Base-by-base conservation (phyloP, 2,329 filamentous ascomycete genomes). In the Sclerotinia borealis region DNA sequence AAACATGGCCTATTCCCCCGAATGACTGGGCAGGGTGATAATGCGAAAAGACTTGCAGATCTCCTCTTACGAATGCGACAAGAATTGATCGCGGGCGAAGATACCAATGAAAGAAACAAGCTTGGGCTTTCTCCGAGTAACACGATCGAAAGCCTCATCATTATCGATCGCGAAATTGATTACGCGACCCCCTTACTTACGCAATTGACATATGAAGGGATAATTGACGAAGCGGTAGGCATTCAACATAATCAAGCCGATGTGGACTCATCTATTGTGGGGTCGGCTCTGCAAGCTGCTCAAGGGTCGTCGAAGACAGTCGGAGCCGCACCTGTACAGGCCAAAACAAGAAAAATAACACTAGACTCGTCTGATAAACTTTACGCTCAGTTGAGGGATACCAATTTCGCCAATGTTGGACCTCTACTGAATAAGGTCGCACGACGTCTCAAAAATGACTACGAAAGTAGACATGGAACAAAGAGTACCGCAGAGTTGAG, bases 381-480 rank as follows among this genome's bases (percentile, higher is more conserved):
- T 13, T 99, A 93, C 74, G 87, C 88, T 54, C 90, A 96, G 69
- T 81, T 99, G 4, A 87, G 93, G 63, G 91, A 98, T 74, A 87
- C 91, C 47, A 99, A 99, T 74, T 99, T 98, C 75, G 93, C 93
- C 41, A 92, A 96, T 61, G 92, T 99, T 45, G 95, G 95, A 17
- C 88, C 86, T 59, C 79, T 96, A 10, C 81, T 99, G 66, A 96
- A 97, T 76, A 93, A 93, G 74, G 90, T 96, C 15, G 96, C 95
- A 5, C 87, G 92, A 36, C 87, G 93, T 15, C 80, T 99, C 29
- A 90, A 90, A 72, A 91, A 80, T 69, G 93, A 97, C 72, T 96
- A 96, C 74, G 92, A 98, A 73, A 89, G 84, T 68, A 90, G 93
- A 66, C 91, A 96, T 75, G 86, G 85, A 55, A 89, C 91, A 5